Evolutionary conservation across 2,329 filamentous ascomycete species (phyloP).

Genomic region (Calonectria hawksworthii): DNA sequence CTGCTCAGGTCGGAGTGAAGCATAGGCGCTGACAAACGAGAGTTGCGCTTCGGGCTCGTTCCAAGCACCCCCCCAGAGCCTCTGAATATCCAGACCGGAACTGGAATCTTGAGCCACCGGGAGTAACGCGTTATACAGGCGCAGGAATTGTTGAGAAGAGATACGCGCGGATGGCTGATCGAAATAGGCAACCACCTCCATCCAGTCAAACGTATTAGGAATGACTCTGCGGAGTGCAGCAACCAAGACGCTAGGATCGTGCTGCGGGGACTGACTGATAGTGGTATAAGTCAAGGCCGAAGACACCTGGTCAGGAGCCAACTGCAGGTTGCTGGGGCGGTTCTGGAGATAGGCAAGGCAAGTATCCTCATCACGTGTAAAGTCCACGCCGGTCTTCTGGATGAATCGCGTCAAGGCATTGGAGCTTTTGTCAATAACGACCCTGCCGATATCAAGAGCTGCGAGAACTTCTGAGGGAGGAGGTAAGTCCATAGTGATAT

Average conservation of each 20-base stretch:
- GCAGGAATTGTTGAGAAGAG: constrained; percentile 83
- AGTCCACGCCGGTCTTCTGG: constrained; percentile 80
- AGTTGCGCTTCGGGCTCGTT: constrained; percentile 88
- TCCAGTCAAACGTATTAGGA: constrained; percentile 75
- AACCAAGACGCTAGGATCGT: constrained; percentile 70
- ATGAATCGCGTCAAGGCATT: constrained; percentile 76
- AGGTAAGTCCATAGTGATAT: constrained; percentile 73
- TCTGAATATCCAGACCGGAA: constrained; percentile 81
- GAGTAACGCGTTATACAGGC: constrained; percentile 83
- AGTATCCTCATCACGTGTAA: constrained; percentile 82
- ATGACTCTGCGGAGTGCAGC: constrained; percentile 74
- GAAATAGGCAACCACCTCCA: constrained; percentile 82
- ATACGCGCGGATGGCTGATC: constrained; percentile 84
- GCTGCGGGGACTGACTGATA: constrained; percentile 68
- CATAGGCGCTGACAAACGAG: constrained; percentile 92
- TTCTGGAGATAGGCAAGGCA: constrained; percentile 69
- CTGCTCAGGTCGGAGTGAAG: constrained; percentile 80
- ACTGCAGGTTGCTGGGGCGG: constrained; percentile 68
- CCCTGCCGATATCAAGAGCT: constrained; percentile 76
- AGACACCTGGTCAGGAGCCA: constrained; percentile 87
- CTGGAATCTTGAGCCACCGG: constrained; percentile 73
- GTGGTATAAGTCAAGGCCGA: constrained; percentile 79
- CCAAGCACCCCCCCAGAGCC: constrained; percentile 93
- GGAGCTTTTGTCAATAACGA: constrained; percentile 71
- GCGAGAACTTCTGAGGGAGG: constrained; percentile 80